These are phyloP conservation scores for Nakaseomyces kungkrabaensis DNA, from an alignment of 1,139 yeast species.

Conservation along the genomic window DNA sequence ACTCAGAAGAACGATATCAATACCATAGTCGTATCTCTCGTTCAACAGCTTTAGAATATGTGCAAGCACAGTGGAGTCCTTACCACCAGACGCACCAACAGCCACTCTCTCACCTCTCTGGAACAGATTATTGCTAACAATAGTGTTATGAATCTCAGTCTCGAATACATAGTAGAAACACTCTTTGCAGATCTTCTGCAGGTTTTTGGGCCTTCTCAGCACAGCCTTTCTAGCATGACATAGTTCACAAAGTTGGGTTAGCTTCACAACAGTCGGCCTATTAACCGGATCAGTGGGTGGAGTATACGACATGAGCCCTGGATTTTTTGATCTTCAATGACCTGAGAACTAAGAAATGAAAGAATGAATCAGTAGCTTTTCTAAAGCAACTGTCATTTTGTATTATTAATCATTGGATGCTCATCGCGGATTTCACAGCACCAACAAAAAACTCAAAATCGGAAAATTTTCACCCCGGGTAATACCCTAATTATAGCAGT, in stretches of 20 bases:
- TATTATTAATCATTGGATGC: not conserved
- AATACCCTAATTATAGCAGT: not conserved
- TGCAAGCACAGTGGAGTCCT: slow-evolving; percentile 93
- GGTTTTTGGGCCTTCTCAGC: slow-evolving; percentile 83
- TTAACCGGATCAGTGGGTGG: slow-evolving; percentile 30
- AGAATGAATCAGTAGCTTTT: not conserved
- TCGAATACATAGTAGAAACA: slow-evolving; percentile 90
- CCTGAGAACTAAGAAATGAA: not conserved
- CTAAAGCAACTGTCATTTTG: not conserved
- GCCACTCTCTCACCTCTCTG: slow-evolving; percentile 79
- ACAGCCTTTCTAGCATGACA: slow-evolving; percentile 80
- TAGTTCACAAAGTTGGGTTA: slow-evolving; percentile 60
- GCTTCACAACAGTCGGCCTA: slow-evolving; percentile 30
- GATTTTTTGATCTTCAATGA: too few relatives aligned
- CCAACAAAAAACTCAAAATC: too few relatives aligned
- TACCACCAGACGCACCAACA: slow-evolving; percentile 98
- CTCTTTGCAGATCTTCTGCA: slow-evolving; percentile 81
- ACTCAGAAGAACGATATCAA: slow-evolving; percentile 69
- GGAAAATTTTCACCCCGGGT: slow-evolving; percentile 1
- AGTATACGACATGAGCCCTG: slow-evolving; percentile 15
- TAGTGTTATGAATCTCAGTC: slow-evolving; percentile 90
- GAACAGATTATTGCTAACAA: slow-evolving; percentile 59
- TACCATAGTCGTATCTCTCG: slow-evolving; percentile 79
- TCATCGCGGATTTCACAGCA: not conserved
- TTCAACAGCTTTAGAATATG: slow-evolving; percentile 77